phyloP scores from a whole-genome alignment of 345 rosid genomes.

The Aquilaria sinensis region DNA sequence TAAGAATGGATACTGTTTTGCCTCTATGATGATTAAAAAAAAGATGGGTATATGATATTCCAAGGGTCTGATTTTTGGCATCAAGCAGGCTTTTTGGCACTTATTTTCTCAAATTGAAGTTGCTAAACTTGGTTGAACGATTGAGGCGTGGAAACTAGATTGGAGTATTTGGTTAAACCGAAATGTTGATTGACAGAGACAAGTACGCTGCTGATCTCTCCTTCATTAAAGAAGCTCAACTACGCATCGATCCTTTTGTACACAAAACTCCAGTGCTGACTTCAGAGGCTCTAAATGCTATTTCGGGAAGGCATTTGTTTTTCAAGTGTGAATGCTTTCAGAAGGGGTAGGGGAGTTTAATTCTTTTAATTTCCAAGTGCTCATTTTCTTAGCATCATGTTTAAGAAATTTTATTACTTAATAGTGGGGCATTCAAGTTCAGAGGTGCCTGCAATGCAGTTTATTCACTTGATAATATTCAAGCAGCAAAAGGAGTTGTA shows the following conservation, averaged over 20 bases:
- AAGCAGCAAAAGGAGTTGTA: slow-evolving; percentile 79
- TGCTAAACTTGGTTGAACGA: no score
- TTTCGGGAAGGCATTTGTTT: slow-evolving; percentile 59
- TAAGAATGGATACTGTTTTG: no score
- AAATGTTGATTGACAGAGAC: slow-evolving; percentile 40
- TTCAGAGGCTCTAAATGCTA: slow-evolving; percentile 54
- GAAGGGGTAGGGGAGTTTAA: slow-evolving; percentile 55
- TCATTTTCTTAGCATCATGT: slow-evolving; percentile 1
- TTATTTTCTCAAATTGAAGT: no score
- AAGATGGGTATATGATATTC: no score
- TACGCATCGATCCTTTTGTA: slow-evolving; percentile 48
- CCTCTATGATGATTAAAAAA: no score
- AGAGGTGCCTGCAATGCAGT: slow-evolving; percentile 95
- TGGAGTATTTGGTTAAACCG: neutral
- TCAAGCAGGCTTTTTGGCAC: no score
- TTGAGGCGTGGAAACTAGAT: no score
- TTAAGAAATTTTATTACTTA: slow-evolving; percentile 5
- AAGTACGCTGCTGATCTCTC: slow-evolving; percentile 79
- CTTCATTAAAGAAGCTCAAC: slow-evolving; percentile 63
- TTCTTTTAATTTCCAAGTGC: neutral
- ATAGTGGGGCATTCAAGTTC: slow-evolving; percentile 88
- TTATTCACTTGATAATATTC: slow-evolving; percentile 50
- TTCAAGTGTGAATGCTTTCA: slow-evolving; percentile 91
- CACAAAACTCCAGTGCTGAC: slow-evolving; percentile 71
- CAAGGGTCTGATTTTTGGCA: no score